These are phyloP conservation scores for Pseudocercospora cruenta DNA, from an alignment of 2,329 filamentous ascomycete species.

Conservation along the genomic window DNA sequence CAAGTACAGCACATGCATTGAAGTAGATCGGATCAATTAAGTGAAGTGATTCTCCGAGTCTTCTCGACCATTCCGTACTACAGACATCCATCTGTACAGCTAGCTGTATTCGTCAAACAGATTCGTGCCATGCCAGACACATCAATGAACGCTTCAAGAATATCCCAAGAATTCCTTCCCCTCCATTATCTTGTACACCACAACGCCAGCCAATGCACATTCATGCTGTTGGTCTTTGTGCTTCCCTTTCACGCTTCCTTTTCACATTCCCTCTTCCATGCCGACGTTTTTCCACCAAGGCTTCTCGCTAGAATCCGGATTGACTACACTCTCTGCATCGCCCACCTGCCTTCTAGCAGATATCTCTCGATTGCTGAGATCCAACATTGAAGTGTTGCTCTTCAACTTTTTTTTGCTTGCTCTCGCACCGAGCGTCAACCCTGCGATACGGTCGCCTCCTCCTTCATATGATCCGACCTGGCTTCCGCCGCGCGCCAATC, in stretches of 20 bases:
- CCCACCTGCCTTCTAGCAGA: conserved; percentile 88
- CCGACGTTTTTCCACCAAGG: conserved; percentile 55
- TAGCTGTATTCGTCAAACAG: neutral
- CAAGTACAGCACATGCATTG: neutral
- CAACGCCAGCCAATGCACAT: neutral
- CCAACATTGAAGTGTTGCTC: conserved; percentile 47
- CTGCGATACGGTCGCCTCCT: conserved; percentile 51
- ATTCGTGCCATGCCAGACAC: neutral
- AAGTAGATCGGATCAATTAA: too few relatives aligned
- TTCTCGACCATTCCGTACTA: neutral
- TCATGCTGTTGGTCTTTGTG: conserved; percentile 4
- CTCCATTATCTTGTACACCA: neutral
- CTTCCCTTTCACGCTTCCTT: neutral
- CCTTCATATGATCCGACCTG: conserved; percentile 27
- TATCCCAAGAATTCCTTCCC: neutral
- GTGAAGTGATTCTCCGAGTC: neutral
- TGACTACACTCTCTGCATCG: conserved; percentile 78
- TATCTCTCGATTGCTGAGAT: conserved; percentile 59
- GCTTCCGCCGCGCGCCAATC: conserved; percentile 51
- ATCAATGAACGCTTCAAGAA: neutral
- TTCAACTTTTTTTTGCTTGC: conserved; percentile 66
- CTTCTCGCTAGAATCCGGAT: conserved; percentile 44
- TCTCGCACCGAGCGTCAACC: conserved; percentile 45
- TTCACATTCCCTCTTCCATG: conserved; percentile 53
- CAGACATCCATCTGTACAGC: neutral